phyloP scores from a whole-genome alignment of 305 asterid genomes.

The Fraxinus velutina region DNA sequence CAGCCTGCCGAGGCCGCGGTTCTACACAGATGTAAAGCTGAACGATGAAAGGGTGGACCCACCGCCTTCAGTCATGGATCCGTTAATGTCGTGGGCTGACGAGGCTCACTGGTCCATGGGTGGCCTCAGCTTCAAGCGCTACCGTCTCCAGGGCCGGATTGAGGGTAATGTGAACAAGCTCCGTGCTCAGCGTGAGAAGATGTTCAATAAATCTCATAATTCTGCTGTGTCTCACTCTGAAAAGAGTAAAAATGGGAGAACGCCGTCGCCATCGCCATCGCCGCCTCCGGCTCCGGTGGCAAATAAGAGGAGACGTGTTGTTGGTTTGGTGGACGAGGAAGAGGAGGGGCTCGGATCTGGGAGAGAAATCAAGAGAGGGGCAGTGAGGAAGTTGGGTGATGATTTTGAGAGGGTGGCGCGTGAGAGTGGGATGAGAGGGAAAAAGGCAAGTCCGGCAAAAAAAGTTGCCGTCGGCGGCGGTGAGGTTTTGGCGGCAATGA shows the following conservation, averaged over 20 bases:
- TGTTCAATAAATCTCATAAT: conserved; percentile 18
- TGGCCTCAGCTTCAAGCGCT: conserved; percentile 70
- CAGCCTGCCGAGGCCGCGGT: conserved; percentile 81
- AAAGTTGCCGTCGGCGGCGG: neutral
- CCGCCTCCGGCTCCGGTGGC: conserved; percentile 77
- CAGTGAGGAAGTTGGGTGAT: conserved; percentile 67
- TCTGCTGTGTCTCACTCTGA: neutral
- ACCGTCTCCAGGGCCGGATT: conserved; percentile 87
- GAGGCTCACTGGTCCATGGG: conserved; percentile 99
- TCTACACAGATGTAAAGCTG: conserved; percentile 60
- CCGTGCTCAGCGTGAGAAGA: conserved; percentile 49
- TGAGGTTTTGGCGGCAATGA: conserved; percentile 22
- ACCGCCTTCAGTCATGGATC: conserved; percentile 60
- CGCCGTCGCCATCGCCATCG: conserved; percentile 26
- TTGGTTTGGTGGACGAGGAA: conserved; percentile 43
- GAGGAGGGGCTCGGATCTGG: conserved; percentile 8
- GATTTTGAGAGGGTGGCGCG: conserved; percentile 74
- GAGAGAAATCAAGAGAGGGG: conserved; percentile 30
- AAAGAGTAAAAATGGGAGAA: neutral
- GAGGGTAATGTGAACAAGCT: conserved; percentile 75
- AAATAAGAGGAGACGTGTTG: conserved; percentile 54
- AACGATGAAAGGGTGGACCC: conserved; percentile 71
- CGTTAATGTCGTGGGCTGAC: conserved; percentile 71
- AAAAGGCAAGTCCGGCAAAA: neutral
- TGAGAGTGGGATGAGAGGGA: conserved; percentile 36